Evolutionary conservation across 2,329 filamentous ascomycete genomes (phyloP).

Genomic region (Pseudogymnoascus sp.): DNA sequence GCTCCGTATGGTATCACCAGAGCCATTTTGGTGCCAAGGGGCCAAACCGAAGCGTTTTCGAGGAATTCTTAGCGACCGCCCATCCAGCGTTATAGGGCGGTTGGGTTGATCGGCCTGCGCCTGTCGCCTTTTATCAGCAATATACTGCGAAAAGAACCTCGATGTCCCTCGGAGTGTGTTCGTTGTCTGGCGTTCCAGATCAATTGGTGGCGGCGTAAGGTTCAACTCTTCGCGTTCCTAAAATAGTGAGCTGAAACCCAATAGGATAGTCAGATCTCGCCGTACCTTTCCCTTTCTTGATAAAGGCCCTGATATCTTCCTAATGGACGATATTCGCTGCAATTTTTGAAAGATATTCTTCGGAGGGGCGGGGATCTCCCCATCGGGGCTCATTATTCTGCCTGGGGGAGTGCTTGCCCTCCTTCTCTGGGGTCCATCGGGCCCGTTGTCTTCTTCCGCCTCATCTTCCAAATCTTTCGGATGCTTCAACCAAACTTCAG

Average conservation of each 20-base stretch:
- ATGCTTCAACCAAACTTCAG: background rate
- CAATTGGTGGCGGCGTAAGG: background rate
- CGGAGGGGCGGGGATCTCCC: background rate
- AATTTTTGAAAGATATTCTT: background rate
- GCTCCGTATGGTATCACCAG: conserved; percentile 22
- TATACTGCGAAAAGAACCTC: background rate
- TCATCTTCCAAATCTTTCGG: background rate
- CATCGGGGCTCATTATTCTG: background rate
- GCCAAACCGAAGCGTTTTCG: conserved; percentile 23
- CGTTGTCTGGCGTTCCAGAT: background rate
- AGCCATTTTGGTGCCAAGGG: conserved; percentile 27
- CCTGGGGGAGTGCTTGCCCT: background rate
- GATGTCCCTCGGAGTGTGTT: conserved; percentile 4
- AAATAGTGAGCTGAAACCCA: background rate
- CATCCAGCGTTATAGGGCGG: conserved; percentile 11
- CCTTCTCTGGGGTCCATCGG: background rate
- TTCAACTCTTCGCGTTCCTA: background rate
- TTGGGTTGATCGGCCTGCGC: conserved; percentile 5
- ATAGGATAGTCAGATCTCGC: background rate
- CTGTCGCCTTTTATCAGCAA: background rate
- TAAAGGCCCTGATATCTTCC: background rate
- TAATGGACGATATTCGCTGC: background rate
- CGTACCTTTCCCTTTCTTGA: background rate
- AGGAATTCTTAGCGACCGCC: conserved; percentile 10
- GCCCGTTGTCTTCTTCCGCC: background rate